Evolutionary conservation across 73 alveolate genomes (phyloP), one percentile per base, ranked within the genome.

Genomic region (Durusdinium trenchii): DNA sequence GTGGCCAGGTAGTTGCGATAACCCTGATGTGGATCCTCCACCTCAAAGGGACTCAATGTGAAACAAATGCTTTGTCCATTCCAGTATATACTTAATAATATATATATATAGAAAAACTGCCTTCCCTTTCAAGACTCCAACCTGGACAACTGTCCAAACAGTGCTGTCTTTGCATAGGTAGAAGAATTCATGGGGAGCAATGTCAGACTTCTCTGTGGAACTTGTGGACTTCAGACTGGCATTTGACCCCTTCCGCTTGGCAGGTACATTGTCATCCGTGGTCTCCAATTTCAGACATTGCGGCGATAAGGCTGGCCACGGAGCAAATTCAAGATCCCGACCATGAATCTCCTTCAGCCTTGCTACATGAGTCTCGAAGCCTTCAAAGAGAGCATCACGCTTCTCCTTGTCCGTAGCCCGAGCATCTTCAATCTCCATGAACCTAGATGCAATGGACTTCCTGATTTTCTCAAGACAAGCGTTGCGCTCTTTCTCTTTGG

Each of bases 141-240:
- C 86, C 86, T 75, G 86, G 3, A 75, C 12, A 3, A 75, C 86
- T 9, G 86, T 40, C 86, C 86, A 75, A n/a, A 75, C 86, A 6
- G 60, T 40, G 28, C 47, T 4, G 38, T 12, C 60, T 10, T 75
- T 38, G 60, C 54, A 38, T 7, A 75, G 57, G 76, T 10, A 62
- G 16, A 9, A 10, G 18, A 9, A 10, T 4, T 26, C 16, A 62
- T 35, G 5, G 32, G 40, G 9, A 9, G 76, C 32, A 38, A 38
- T 40, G 32, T 62, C 76, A 62, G n/a, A n/a, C n/a, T 62, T 6
- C 40, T 35, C 76, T 12, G 18, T 6, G 18, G 76, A 9, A 23
- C 76, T 62, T 5, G 40, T 10, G 40, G 16, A 4, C 16, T 20
- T 23, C 40, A 20, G 18, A 6, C 43, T 6, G 18, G 36, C 18